Evolutionary conservation across 805 yeast genomes (phyloP).

Genomic region (Zygosaccharomyces pseudorouxii): DNA sequence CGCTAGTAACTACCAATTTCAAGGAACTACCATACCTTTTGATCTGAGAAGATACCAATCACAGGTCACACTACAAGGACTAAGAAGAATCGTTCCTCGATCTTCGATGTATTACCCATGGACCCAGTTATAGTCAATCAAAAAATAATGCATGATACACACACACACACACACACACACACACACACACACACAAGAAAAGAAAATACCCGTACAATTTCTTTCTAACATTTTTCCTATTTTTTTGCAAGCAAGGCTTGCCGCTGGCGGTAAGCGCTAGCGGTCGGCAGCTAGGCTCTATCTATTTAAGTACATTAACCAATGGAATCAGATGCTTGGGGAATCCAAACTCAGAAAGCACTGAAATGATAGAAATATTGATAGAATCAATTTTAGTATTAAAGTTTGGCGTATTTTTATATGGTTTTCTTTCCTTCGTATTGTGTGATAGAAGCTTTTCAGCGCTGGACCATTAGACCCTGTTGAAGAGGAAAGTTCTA

Average conservation of each 20-base stretch:
- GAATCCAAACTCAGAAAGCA: background rate
- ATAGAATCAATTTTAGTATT: background rate
- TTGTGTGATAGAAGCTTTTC: conserved; percentile 1
- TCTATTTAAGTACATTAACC: conserved; percentile 2
- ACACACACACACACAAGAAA: background rate
- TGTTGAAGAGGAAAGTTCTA: conserved; percentile 3
- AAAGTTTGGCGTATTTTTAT: background rate
- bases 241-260: background rate
- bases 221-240: background rate
- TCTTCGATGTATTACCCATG: conserved; percentile 32
- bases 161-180: too few relatives aligned
- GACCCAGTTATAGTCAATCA: conserved; percentile 28
- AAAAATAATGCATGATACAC: background rate
- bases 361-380: background rate
- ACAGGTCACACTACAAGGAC: conserved; percentile 49
- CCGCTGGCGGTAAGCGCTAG: conserved; percentile 1
- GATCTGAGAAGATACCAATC: conserved; percentile 49
- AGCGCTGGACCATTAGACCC: conserved; percentile 1
- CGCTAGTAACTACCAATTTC: conserved; percentile 39
- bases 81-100: conserved; percentile 35
- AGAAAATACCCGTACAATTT: background rate
- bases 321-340: background rate
- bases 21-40: conserved; percentile 33
- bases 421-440: background rate
- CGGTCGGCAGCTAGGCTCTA: conserved; percentile 3